Evolutionary conservation across 1,139 yeast genomes (phyloP), one percentile per base, ranked within the genome.

Genomic region (Lodderomyces parapsilosis): DNA sequence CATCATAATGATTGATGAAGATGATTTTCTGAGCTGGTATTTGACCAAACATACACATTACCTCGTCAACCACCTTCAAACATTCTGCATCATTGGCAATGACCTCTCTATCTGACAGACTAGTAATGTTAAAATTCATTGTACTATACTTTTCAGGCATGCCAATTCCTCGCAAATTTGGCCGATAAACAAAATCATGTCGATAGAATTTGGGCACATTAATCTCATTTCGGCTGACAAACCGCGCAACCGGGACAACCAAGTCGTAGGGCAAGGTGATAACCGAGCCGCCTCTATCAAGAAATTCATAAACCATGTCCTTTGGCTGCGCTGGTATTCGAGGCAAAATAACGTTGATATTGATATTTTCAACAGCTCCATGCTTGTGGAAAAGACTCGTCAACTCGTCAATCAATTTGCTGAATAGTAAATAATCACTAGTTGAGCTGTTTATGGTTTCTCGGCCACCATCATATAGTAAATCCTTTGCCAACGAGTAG

Each of bases 221-320:
- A 35, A 85, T 70, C 15, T 72, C 70, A 4, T 68, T 65, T 45
- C 86, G 81, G 5, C 97, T 90, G 27, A 93, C 63, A 42, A 81
- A 74, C 50, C 99, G 70, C 0, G 99, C 98, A 65, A 86, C 80
- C 0, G 99, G 98, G 31, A 90, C 65, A 0, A 96, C 86, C 48
- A 91, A 68, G 58, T 93, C 99, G 58, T 85, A 91, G 0, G 96
- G 96, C 31, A 94, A 64, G 48, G 90, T 95, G 27, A 94, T 65
- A 6, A 93, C 93, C 0, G 91, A 80, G 0, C 99, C 99, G 24
- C 88, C 83, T 42, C 80, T 76, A 56, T 93, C 98, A 47, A 94
- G 66, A 1, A 93, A 78, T 53, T 90, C 95, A 52, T 85, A 90
- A 0, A 87, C 84, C 39, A 75, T 76, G 15, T 75, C 77, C 15